Percentiles rank a stretch among this genome's conserved stretches.
Evolutionary conservation across 129 eudicot species (phyloP).

Genomic region (Tagetes patula): DNA sequence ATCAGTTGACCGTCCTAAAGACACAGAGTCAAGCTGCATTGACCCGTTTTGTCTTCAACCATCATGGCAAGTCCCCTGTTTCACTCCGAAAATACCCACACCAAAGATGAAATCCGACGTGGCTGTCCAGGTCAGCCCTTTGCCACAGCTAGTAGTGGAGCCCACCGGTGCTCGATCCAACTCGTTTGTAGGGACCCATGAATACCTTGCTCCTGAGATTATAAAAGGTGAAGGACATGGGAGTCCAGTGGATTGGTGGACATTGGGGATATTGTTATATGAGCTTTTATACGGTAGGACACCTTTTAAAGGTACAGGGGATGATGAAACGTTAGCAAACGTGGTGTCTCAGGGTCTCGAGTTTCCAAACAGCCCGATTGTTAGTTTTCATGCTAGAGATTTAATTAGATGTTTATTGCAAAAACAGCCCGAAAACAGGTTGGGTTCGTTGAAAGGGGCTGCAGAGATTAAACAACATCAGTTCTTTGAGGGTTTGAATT

Average conservation of each 20-base stretch:
- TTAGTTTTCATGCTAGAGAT: conserved; percentile 68
- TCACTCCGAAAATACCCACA: conserved; percentile 55
- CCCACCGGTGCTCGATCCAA: conserved; percentile 78
- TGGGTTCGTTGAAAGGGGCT: conserved; percentile 88
- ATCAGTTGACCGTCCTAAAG: conserved; percentile 41
- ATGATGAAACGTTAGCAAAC: conserved; percentile 74
- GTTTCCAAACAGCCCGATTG: conserved; percentile 65
- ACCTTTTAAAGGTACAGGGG: conserved; percentile 70
- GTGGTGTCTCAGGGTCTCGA: conserved; percentile 53
- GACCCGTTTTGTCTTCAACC: conserved; percentile 86
- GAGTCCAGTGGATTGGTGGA: conserved; percentile 98
- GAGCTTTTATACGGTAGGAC: conserved; percentile 76
- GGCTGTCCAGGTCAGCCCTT: conserved; percentile 44
- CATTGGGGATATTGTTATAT: conserved; percentile 70
- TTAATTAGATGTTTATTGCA: conserved; percentile 56
- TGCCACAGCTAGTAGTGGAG: conserved; percentile 83
- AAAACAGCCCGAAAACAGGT: conserved; percentile 64
- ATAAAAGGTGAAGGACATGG: conserved; percentile 96
- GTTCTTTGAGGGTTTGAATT: conserved; percentile 81
- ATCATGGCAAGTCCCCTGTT: conserved; percentile 81
- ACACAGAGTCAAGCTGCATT: conserved; percentile 68
- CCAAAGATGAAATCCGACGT: conserved; percentile 52
- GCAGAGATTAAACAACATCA: conserved; percentile 84
- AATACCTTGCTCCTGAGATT: conserved; percentile 91
- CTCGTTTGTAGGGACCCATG: conserved; percentile 96